Percentiles rank a stretch among this genome's conserved stretches.
Evolutionary conservation across 1,284 basidiomycete genomes (phyloP).

Genomic region (Bjerkandera adusta): DNA sequence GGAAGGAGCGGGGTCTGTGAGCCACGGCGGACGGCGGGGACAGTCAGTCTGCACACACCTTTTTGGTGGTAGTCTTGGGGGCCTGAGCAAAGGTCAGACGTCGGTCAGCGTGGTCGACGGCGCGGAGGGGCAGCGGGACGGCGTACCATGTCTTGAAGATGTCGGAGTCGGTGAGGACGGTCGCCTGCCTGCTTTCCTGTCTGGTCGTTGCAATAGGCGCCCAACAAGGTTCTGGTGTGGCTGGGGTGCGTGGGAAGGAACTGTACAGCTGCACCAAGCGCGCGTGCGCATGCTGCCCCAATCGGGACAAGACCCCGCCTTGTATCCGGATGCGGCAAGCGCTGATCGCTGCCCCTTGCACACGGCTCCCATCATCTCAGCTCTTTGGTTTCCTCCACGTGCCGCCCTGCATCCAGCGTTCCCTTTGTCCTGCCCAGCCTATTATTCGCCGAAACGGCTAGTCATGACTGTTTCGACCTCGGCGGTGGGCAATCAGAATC

Average conservation of each 20-base stretch:
- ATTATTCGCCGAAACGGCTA: constrained; percentile 8
- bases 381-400: not conserved
- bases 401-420: constrained; percentile 5
- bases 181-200: constrained; percentile 7
- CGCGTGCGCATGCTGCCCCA: not conserved
- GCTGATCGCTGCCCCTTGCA: constrained; percentile 13
- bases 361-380: constrained; percentile 7
- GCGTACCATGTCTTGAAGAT: constrained; percentile 66
- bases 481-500: too few species aligned
- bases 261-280: constrained; percentile 5
- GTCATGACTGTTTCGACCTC: too few species aligned
- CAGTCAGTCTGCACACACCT: constrained; percentile 25
- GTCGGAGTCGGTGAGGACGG: constrained; percentile 32
- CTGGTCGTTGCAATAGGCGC: constrained; percentile 9
- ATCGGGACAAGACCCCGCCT: not conserved
- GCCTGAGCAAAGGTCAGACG: constrained; percentile 19
- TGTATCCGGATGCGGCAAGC: constrained; percentile 16
- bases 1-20: constrained; percentile 4
- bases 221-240: constrained; percentile 9
- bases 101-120: constrained; percentile 18
- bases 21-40: not conserved
- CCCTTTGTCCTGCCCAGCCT: constrained; percentile 15
- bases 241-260: constrained; percentile 10
- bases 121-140: constrained; percentile 9
- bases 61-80: constrained; percentile 38